These are phyloP conservation scores for Ophiostoma montium DNA, from an alignment of 2,329 filamentous ascomycete genomes.

Conservation along the genomic window DNA sequence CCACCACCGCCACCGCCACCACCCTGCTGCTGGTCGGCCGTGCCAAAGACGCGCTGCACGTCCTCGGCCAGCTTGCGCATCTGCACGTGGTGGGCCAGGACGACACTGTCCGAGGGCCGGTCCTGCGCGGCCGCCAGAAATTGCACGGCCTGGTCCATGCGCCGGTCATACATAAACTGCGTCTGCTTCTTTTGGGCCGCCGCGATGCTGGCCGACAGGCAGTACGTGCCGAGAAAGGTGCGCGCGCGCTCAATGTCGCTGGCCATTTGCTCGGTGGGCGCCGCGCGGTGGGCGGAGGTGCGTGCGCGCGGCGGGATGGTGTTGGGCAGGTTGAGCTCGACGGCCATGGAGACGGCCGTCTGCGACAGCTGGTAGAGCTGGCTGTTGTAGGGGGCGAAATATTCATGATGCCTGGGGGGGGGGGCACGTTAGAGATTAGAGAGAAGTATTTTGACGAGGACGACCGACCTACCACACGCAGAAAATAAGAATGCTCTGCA, in stretches of 20 bases:
- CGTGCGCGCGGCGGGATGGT: neutral
- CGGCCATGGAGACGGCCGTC: constrained; percentile 13
- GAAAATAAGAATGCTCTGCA: constrained; percentile 15
- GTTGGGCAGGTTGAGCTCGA: constrained; percentile 11
- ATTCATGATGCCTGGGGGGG: constrained; percentile 12
- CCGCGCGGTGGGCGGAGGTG: neutral
- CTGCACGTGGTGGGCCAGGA: constrained; percentile 12
- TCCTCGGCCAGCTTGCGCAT: constrained; percentile 13
- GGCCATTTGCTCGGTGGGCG: neutral
- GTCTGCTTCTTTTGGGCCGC: constrained; percentile 13
- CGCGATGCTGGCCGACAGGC: constrained; percentile 13
- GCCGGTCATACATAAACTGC: constrained; percentile 11
- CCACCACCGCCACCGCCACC: no score
- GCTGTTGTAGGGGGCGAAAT: constrained; percentile 10
- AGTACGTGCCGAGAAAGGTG: constrained; percentile 13
- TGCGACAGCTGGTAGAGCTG: constrained; percentile 16
- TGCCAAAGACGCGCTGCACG: constrained; percentile 11
- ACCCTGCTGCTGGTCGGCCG: neutral
- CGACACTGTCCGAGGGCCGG: constrained; percentile 7
- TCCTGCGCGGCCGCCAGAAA: constrained; percentile 7
- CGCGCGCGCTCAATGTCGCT: constrained; percentile 12
- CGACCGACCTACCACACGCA: constrained; percentile 11
- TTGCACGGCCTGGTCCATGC: constrained; percentile 11
- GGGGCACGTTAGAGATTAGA: neutral
- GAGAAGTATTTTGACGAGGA: no score